A percentile compares a stretch with the other conserved stretches of the same genome.
Conservation (phyloP, 2,329 filamentous ascomycete species). For the Fusarium nelsonii region DNA sequence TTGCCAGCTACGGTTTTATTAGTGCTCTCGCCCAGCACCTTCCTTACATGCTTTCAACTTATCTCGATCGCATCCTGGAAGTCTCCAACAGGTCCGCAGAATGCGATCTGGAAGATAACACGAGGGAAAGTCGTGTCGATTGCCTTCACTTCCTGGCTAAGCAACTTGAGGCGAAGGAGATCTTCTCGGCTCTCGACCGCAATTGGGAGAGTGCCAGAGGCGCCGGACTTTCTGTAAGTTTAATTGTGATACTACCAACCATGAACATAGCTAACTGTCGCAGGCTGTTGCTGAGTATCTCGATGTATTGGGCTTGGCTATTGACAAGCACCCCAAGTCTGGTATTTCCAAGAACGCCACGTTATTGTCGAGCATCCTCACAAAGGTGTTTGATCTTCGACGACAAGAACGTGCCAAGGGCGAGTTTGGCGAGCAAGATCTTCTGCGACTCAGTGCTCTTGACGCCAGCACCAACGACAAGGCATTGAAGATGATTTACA, state of each 20-base stretch:
- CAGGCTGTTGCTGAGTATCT: constrained; percentile 77
- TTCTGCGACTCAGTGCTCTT: constrained; percentile 66
- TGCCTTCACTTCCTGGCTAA: constrained; percentile 82
- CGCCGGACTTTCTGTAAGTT: constrained; percentile 71
- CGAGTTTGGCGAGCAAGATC: constrained; percentile 57
- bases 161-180: constrained; percentile 80
- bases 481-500: constrained; percentile 91
- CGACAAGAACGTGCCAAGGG: constrained; percentile 65
- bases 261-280: constrained; percentile 49
- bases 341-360: constrained; percentile 80
- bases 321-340: constrained; percentile 83
- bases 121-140: constrained; percentile 73
- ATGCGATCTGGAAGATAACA: constrained; percentile 69
- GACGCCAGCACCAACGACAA: constrained; percentile 77
- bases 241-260: constrained; percentile 11
- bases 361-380: constrained; percentile 74
- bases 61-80: constrained; percentile 78
- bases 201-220: constrained; percentile 77
- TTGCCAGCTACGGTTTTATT: constrained; percentile 84
- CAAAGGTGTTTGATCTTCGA: constrained; percentile 73
- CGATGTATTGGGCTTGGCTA: constrained; percentile 74
- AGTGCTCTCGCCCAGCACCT: constrained; percentile 84
- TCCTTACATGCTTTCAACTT: constrained; percentile 87
- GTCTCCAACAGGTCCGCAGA: constrained; percentile 80
- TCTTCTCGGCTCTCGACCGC: constrained; percentile 78